Conservation (phyloP, 129 eudicot species). For the Sambucus nigra region DNA sequence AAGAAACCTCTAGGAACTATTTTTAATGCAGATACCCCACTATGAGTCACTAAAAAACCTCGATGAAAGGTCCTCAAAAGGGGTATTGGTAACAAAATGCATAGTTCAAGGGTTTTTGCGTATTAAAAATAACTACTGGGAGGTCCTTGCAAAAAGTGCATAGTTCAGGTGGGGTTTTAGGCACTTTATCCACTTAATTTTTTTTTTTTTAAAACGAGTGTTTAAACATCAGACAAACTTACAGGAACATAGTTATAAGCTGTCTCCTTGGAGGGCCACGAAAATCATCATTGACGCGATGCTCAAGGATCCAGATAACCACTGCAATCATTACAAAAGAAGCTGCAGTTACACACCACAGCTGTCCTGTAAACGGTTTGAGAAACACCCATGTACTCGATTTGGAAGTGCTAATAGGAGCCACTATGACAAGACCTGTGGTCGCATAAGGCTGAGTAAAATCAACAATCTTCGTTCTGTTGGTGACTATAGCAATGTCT, state of each 20-base stretch:
- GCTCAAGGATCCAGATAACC: slow-evolving; percentile 80
- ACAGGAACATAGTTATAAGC: slow-evolving; percentile 50
- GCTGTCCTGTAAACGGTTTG: slow-evolving; percentile 46
- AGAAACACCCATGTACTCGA: slow-evolving; percentile 64
- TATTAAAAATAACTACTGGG: too few species aligned
- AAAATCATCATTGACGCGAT: slow-evolving; percentile 68
- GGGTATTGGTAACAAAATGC: too few species aligned
- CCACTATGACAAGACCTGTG: slow-evolving; percentile 70
- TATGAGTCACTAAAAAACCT: too few species aligned
- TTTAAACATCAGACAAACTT: slow-evolving; percentile 8
- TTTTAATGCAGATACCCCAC: too few species aligned
- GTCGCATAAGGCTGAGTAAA: slow-evolving; percentile 73
- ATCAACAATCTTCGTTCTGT: slow-evolving; percentile 64
- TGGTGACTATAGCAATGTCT: slow-evolving; percentile 70
- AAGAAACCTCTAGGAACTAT: too few species aligned
- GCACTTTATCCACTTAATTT: too few species aligned
- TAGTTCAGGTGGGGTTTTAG: too few species aligned
- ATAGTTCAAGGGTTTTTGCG: too few species aligned
- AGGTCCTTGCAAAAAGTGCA: too few species aligned
- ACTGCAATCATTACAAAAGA: slow-evolving; percentile 54
- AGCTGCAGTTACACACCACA: slow-evolving; percentile 58
- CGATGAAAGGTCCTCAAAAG: too few species aligned
- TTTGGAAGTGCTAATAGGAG: slow-evolving; percentile 36
- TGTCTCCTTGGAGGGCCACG: slow-evolving; percentile 72
- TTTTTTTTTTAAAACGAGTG: too few species aligned